Conservation (phyloP, 805 yeast species). For the Clavispora santaluciae region DNA sequence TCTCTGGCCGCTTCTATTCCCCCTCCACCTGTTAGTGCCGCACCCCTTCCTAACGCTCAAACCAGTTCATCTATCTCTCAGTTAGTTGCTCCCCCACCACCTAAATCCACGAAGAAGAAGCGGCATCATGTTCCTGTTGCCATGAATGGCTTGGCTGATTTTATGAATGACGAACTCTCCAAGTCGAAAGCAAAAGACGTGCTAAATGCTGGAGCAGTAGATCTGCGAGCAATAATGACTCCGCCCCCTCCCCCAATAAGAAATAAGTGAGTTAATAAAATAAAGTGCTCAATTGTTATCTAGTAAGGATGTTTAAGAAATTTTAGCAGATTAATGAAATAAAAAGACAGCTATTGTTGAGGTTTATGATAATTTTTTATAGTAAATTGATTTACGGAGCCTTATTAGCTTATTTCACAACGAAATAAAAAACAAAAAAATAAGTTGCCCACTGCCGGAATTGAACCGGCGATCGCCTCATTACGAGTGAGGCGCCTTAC, state of each 20-base stretch:
- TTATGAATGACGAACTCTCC: constrained; percentile 41
- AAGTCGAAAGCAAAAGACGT: constrained; percentile 35
- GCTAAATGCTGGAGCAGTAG: constrained; percentile 4
- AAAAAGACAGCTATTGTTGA: no score
- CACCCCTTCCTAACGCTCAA: constrained; percentile 9
- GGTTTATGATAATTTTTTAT: no score
- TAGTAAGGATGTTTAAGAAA: no score
- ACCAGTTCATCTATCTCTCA: not conserved
- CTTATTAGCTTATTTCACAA: no score
- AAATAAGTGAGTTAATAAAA: not conserved
- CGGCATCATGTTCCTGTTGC: constrained; percentile 20
- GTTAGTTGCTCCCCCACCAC: constrained; percentile 7
- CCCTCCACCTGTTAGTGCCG: constrained; percentile 7
- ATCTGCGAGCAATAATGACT: constrained; percentile 4
- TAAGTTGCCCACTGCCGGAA: constrained; percentile 45
- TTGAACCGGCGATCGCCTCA: constrained; percentile 53
- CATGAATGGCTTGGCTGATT: constrained; percentile 28
- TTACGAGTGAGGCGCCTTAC: constrained; percentile 53
- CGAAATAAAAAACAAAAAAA: constrained; percentile 6
- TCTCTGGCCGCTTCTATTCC: constrained; percentile 1
- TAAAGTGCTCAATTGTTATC: no score
- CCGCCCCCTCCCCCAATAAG: constrained; percentile 25
- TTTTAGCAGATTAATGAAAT: no score
- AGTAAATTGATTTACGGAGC: no score
- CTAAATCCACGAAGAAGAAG: constrained; percentile 21